Conservation (phyloP, 1,139 yeast species). For the Arxiozyma slooffiae region DNA sequence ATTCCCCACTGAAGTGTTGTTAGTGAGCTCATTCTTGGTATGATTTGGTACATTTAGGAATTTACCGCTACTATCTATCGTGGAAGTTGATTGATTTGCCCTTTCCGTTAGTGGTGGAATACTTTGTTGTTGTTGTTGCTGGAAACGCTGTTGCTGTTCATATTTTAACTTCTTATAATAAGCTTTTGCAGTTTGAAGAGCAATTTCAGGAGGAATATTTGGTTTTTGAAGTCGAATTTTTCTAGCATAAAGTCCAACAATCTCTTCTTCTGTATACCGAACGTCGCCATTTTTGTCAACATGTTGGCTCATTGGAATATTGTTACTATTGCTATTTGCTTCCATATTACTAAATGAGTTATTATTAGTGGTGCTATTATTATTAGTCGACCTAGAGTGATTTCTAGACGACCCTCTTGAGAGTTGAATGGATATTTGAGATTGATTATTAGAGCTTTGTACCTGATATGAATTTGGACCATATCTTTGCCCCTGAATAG, state of each 20-base stretch:
- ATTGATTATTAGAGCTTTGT: neutral
- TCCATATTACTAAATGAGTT: neutral
- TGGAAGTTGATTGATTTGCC: neutral
- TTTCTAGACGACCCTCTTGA: constrained; percentile 3
- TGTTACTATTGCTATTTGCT: neutral
- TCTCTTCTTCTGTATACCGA: constrained; percentile 22
- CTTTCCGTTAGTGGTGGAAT: neutral
- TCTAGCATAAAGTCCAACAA: constrained; percentile 27
- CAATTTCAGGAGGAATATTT: constrained; percentile 25
- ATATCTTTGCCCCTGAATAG: constrained; percentile 8
- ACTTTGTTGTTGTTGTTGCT: constrained; percentile 11
- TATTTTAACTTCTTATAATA: constrained; percentile 18
- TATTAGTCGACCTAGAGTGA: neutral
- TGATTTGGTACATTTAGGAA: neutral
- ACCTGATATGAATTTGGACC: neutral
- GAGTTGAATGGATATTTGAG: constrained; percentile 1
- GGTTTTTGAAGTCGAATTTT: constrained; percentile 28
- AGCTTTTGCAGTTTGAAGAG: constrained; percentile 29
- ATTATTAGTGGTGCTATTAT: neutral
- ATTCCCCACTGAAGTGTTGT: neutral
- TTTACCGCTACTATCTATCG: constrained; percentile 1
- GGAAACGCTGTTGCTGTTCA: constrained; percentile 9
- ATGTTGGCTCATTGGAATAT: neutral
- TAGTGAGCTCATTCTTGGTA: neutral
- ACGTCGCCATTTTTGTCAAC: constrained; percentile 11